Base-by-base conservation (phyloP, 441 rosid species). In the Metrosideros polymorpha region DNA sequence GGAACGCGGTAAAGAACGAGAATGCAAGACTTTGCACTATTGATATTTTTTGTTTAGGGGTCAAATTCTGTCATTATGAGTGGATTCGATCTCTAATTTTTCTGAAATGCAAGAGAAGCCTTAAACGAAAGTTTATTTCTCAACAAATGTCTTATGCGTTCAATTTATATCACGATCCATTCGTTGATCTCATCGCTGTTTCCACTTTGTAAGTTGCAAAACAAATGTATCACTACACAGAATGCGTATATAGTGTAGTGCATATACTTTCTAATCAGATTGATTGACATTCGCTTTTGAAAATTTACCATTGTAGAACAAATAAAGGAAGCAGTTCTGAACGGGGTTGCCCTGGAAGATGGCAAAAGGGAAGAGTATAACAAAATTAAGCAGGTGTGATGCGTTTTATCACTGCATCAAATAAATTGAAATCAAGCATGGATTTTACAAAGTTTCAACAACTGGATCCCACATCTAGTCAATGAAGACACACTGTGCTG, bases 301-400 rank as follows among this genome's bases (percentile, higher is more conserved):
- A 43, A 59, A 14, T 13, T 12, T 59, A 29, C 0, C 18, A 6
- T 29, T 7, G 39, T 95, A 95, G 98, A 91, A 30, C 92, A 91
- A 92, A 92, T 95, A 82, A 95, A 94, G 95, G 96, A 95, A 86
- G 98, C 98, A 30, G 93, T 96, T 91, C 98, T 95, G 84, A 92
- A 51, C n/a, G 99, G 99, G 92, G 96, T 96, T 86, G 92, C 97
- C 86, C 96, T 95, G 87, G 98, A 94, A 88, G 99, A 94, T 66
- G 92, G 91, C 54, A 91, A 92, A 91, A 93, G 95, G 89, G 96
- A 92, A 55, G 91, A 93, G 85, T 96, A 95, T 85, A 96, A 95
- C 93, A 94, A 94, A 91, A 92, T 95, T 91, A 94, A 96, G 89
- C 99, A 96, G 98, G 99, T 94, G 59, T 1, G 25, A 14, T 75